A percentile compares a stretch with the other conserved stretches of the same genome.
Conservation (phyloP, 352 stramenopile species). For the Blastocystis sp. region DNA sequence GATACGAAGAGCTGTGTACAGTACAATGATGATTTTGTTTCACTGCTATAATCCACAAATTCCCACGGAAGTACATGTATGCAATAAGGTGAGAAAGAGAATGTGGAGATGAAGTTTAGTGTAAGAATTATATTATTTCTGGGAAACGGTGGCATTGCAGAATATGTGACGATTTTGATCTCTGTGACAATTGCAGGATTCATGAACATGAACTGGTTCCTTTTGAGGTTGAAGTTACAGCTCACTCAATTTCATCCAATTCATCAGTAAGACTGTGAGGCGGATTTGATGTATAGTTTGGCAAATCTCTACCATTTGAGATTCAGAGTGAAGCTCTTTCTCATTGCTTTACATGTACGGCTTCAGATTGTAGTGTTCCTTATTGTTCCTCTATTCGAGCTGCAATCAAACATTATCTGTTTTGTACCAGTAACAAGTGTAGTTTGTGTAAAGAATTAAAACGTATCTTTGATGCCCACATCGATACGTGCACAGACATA, state of each 20-base stretch:
- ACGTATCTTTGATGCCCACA: not conserved
- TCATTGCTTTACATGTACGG: conserved; percentile 13
- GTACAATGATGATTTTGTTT: conserved; percentile 98
- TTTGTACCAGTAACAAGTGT: not conserved
- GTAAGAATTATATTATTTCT: conserved; percentile 74
- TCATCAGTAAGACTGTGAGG: not conserved
- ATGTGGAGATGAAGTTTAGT: conserved; percentile 77
- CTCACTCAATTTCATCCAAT: not conserved
- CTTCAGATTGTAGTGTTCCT: not conserved
- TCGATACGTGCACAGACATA: conserved; percentile 13
- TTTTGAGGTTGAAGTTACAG: not conserved
- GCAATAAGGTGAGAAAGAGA: conserved; percentile 68
- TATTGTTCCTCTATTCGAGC: conserved; percentile 9
- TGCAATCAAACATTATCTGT: not conserved
- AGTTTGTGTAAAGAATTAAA: not conserved
- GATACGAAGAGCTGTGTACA: conserved; percentile 93
- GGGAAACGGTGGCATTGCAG: conserved; percentile 81
- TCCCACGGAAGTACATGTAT: conserved; percentile 68
- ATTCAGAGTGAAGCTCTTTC: not conserved
- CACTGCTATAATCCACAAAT: conserved; percentile 85
- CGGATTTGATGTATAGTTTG: not conserved
- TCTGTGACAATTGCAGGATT: conserved; percentile 76
- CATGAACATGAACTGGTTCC: conserved; percentile 70
- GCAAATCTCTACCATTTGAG: not conserved
- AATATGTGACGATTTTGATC: conserved; percentile 78